Base-by-base conservation (phyloP, 495 filamentous ascomycete genomes). In the Lichenothelia convexa region DNA sequence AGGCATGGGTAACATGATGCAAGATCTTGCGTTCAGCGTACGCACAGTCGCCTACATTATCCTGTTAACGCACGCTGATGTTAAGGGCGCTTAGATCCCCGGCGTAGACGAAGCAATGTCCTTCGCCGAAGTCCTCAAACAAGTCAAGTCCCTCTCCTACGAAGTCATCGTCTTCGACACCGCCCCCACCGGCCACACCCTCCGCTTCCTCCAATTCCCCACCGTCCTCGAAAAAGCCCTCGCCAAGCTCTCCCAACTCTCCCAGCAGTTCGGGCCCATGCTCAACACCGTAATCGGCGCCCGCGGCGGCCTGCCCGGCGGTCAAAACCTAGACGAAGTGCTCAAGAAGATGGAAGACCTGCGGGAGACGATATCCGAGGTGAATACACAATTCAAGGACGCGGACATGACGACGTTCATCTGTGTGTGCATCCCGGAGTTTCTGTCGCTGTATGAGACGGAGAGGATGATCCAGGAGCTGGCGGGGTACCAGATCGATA, bases 41-140 rank as follows among this genome's bases (percentile, higher is more conserved):
- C 62, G 75, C 24, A 21, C 8, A 7, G 13, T n/a, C n/a, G n/a
- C n/a, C 24, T 27, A 27, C 24, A 27, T 13, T 27, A 13, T 13
- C 7, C 24, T 13, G 24, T 8, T 13, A 7, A 13, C 24, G 24
- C 7, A 8, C 24, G 24, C 24, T 13, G 24, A 13, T 13, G 8
- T 27, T 13, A 8, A 13, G 7, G n/a, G 36, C 20, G 18, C 3
- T 12, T 47, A 94, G 85, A 95, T 97, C 30, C 89, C 89, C 35
- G 89, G 89, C 58, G 87, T 99, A 39, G 89, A 99, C 56, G 89
- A 99, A 58, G 89, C 89, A 50, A 95, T 95, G 91, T 94, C 89
- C 34, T 99, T 95, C 50, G 89, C 89, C 49, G 89, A 95, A 61
- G 89, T 95, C 33, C 70, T 95, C 41, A 95, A 99, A 60, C 91